Base-by-base conservation (phyloP, 805 yeast genomes). In the Schwanniomyces pseudopolymorphus region DNA sequence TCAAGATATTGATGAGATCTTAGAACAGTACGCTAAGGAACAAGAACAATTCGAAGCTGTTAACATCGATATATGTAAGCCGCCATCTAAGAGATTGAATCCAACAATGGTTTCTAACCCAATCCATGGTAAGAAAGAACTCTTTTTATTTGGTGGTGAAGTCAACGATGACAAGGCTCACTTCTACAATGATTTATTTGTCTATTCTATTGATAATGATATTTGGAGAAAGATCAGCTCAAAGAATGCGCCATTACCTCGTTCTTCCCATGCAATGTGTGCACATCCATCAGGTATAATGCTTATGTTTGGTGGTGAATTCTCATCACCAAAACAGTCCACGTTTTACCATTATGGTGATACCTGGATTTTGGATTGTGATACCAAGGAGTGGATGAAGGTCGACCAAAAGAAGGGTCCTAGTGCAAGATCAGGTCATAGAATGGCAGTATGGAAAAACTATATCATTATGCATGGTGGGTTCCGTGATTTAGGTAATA, bases 321-420 rank as follows among this genome's bases (percentile, higher is more conserved):
- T 94, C 57, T 88, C 97, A 1, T 87, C 96, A 13, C 98, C 98
- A 3, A 92, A 92, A 58, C 99, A 92, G 64, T 82, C 89, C 42
- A 89, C 97, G 0, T 92, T 92, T 66, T 94, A 94, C 64, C 99
- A 92, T 66, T 92, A 89, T 63, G 92, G 96, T 14, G 99, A 92
- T 61, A 86, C 97, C 3, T 92, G 99, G 99, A 76, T 92, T 40
- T 71, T 92, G 49, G 98, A 94, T 58, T 80, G 91, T 1, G 81
- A 78, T 26, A 74, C 85, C 14, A 89, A 87, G 58, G 96, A 90
- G 66, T 92, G 98, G 98, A 75, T 87, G 19, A 90, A 91, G 59
- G 70, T 90, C 4, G 98, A 92, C 46, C 69, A 72, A 33, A 85
- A 86, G 53, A 79, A 76, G 45, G 61, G 65, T 17, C 98, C 98